Percentiles rank a stretch among this genome's conserved stretches.
These are phyloP conservation scores for Phalaenopsis aphrodite DNA, from an alignment of 106 monocot genomes.

Conservation along the genomic window DNA sequence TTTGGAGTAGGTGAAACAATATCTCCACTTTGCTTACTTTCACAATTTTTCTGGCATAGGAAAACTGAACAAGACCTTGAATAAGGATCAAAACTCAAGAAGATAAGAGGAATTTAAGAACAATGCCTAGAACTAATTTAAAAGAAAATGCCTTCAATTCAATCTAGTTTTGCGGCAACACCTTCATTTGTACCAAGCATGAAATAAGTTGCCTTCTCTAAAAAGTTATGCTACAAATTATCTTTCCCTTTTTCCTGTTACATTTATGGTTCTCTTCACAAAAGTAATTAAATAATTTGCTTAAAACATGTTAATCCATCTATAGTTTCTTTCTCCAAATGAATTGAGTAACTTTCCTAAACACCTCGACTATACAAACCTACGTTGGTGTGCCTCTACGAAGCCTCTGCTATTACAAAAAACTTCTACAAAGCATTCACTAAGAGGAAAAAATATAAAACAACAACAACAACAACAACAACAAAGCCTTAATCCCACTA, in stretches of 20 bases:
- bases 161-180: background rate
- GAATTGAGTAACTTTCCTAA: background rate
- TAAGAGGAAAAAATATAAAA: background rate
- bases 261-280: background rate
- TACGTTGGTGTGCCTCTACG: background rate
- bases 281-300: slow-evolving; percentile 1
- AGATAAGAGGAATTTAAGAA: background rate
- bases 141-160: background rate
- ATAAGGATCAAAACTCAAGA: background rate
- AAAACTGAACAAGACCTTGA: background rate
- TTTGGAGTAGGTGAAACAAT: background rate
- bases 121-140: background rate
- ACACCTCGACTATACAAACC: background rate
- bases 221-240: background rate
- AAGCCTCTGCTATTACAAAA: background rate
- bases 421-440: background rate
- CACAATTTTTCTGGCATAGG: background rate
- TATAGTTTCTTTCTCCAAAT: background rate
- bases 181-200: background rate
- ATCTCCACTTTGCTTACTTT: background rate
- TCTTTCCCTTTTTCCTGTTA: background rate
- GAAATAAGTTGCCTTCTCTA: background rate
- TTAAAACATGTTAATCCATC: background rate
- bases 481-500: too few relatives aligned
- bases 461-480: too few relatives aligned